Evolutionary conservation across 768 basidiomycete species (phyloP).

Genomic region (Trametes sanguinea): DNA sequence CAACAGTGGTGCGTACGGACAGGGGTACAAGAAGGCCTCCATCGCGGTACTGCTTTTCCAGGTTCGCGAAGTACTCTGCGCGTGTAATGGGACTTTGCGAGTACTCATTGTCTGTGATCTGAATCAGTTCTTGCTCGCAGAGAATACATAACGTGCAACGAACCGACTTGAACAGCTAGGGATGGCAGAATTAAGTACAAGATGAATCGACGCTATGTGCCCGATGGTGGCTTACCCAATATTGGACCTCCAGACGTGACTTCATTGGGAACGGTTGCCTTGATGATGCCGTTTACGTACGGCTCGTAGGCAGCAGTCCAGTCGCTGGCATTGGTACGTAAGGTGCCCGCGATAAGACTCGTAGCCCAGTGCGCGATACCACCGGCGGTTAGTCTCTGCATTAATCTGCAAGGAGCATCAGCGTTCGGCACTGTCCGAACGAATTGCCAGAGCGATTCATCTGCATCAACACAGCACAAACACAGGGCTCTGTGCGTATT

Average conservation of each 20-base stretch:
- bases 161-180: constrained; percentile 59
- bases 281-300: constrained; percentile 68
- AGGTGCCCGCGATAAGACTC: constrained; percentile 58
- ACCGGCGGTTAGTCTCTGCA: constrained; percentile 79
- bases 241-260: constrained; percentile 76
- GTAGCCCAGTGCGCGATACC: constrained; percentile 74
- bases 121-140: no score
- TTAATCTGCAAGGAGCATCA: constrained; percentile 55
- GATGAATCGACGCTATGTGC: no score
- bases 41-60: constrained; percentile 20
- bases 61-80: constrained; percentile 28
- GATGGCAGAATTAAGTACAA: neutral
- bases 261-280: constrained; percentile 62
- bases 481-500: no score
- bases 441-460: no score
- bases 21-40: constrained; percentile 48
- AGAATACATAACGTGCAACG: no score
- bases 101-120: constrained; percentile 69
- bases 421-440: no score
- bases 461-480: no score
- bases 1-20: no score
- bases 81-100: constrained; percentile 46
- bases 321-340: constrained; percentile 73
- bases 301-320: constrained; percentile 71
- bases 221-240: no score